phyloP scores from a whole-genome alignment of 805 yeast genomes.

The Pichia insulana region DNA sequence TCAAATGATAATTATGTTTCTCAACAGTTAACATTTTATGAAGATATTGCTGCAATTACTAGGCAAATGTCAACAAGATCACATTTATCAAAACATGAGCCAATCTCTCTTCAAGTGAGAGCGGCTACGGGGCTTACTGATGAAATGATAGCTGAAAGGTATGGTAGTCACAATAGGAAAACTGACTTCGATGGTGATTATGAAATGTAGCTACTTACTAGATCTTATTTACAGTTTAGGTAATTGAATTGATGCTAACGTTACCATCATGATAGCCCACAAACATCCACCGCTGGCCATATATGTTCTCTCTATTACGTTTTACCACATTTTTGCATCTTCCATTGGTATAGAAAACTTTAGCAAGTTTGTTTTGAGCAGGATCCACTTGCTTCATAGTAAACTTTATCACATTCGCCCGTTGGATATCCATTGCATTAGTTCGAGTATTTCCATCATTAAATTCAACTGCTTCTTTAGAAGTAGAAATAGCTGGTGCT shows the following conservation, averaged over 20 bases:
- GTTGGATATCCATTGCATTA: slow-evolving; percentile 12
- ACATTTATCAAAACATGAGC: slow-evolving; percentile 20
- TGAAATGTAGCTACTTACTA: neutral
- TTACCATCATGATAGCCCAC: slow-evolving; percentile 29
- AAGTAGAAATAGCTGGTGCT: slow-evolving; percentile 20
- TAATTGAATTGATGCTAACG: slow-evolving; percentile 18
- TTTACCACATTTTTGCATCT: slow-evolving; percentile 25
- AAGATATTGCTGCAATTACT: slow-evolving; percentile 7
- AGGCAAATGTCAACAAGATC: slow-evolving; percentile 19
- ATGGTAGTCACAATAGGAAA: neutral
- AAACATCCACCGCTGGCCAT: slow-evolving; percentile 22
- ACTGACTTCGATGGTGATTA: slow-evolving; percentile 6
- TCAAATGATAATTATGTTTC: neutral
- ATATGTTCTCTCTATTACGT: slow-evolving; percentile 20
- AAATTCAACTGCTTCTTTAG: slow-evolving; percentile 5
- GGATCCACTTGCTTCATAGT: slow-evolving; percentile 18
- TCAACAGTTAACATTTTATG: neutral
- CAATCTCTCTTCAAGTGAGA: slow-evolving; percentile 22
- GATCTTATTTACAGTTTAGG: too few species aligned
- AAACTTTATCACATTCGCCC: slow-evolving; percentile 18
- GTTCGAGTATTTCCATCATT: slow-evolving; percentile 6
- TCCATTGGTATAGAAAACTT: slow-evolving; percentile 23
- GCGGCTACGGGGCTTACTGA: slow-evolving; percentile 19
- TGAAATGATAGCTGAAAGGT: slow-evolving; percentile 16
- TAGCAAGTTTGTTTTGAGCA: neutral